Conservation (phyloP, 495 filamentous ascomycete genomes). For the Podospora pseudoanserina region DNA sequence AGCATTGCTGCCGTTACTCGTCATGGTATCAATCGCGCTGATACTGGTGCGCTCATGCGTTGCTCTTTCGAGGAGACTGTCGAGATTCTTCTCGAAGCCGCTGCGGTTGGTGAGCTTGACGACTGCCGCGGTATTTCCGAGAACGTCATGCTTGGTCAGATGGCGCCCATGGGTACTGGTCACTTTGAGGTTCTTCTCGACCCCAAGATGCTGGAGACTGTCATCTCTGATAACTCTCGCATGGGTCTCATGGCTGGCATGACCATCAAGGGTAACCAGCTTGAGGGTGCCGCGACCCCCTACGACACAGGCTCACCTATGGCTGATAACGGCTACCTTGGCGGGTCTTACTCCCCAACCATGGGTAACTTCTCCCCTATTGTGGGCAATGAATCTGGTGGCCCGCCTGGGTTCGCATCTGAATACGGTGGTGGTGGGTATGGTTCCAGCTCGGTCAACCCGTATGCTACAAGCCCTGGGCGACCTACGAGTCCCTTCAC, state of each 20-base stretch:
- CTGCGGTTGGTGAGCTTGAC: conserved; percentile 88
- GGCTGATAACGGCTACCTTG: conserved; percentile 66
- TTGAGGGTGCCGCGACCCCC: conserved; percentile 86
- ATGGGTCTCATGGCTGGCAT: conserved; percentile 74
- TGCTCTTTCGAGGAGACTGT: conserved; percentile 99
- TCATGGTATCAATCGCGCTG: conserved; percentile 96
- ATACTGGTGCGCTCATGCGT: conserved; percentile 97
- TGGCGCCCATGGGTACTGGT: conserved; percentile 93
- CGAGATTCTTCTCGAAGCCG: conserved; percentile 93
- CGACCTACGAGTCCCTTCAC: conserved; percentile 74
- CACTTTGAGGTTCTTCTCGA: conserved; percentile 91
- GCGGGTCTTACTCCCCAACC: conserved; percentile 59
- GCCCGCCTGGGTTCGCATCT: conserved; percentile 67
- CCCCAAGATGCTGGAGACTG: conserved; percentile 89
- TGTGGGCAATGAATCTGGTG: conserved; percentile 67
- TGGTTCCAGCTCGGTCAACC: conserved; percentile 60
- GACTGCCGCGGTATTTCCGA: conserved; percentile 97
- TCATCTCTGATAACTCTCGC: conserved; percentile 83
- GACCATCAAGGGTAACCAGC: conserved; percentile 64
- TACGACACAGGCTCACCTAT: conserved; percentile 91
- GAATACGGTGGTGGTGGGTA: conserved; percentile 47
- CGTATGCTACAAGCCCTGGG: conserved; percentile 64
- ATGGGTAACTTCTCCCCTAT: conserved; percentile 93
- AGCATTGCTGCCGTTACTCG: conserved; percentile 92
- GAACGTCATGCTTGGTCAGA: conserved; percentile 96